These are phyloP conservation scores for Diospyros lotus DNA, from an alignment of 148 eudicot species.

Conservation along the genomic window DNA sequence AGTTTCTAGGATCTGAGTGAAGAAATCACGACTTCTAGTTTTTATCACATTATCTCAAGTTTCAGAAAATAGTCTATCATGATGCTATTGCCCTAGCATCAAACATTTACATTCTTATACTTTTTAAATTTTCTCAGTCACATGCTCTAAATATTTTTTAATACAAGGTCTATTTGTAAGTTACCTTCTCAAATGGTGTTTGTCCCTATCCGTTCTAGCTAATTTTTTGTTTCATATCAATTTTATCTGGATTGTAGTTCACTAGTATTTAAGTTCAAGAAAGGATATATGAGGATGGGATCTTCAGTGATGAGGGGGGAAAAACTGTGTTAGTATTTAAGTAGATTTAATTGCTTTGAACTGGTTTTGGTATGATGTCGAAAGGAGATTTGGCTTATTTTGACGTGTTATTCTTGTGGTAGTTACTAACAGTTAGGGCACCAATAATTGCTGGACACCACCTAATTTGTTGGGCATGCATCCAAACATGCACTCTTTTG, in stretches of 20 bases:
- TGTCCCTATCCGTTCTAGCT: background rate
- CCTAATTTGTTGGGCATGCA: no score
- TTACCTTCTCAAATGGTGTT: background rate
- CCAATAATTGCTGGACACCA: no score
- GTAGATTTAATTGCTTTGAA: background rate
- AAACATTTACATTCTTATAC: background rate
- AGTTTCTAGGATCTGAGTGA: no score
- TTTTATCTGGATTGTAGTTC: background rate
- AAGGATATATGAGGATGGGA: background rate
- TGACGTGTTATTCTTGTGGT: background rate
- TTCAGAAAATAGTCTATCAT: background rate
- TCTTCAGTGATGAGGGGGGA: background rate
- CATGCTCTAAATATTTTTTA: background rate
- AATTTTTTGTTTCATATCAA: background rate
- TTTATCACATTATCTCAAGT: background rate
- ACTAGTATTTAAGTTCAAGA: background rate
- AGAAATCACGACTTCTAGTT: no score
- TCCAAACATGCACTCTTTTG: no score
- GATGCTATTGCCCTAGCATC: background rate
- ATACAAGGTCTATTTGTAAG: background rate
- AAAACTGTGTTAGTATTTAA: background rate
- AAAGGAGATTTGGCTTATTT: background rate
- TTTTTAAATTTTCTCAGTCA: background rate
- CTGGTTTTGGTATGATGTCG: background rate
- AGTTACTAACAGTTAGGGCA: background rate